Evolutionary conservation across 2,329 filamentous ascomycete species (phyloP).

Genomic region (Neophaeococcomyces aloes): DNA sequence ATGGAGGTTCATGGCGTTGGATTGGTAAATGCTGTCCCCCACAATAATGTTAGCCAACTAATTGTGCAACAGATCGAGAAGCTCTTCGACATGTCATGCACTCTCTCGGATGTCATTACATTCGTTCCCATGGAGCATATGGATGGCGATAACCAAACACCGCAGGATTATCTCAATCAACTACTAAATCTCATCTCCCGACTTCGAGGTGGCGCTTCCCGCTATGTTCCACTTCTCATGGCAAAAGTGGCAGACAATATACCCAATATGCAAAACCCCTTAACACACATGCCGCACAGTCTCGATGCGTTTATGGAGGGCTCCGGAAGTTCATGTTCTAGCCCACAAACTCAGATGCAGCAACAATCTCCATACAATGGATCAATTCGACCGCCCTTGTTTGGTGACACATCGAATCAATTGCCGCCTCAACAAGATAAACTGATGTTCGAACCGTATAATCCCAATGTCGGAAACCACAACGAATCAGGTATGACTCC

Average conservation of each 20-base stretch:
- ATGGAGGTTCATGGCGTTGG: slow-evolving; percentile 67
- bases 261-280: slow-evolving; percentile 29
- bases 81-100: slow-evolving; percentile 64
- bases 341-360: not conserved
- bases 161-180: slow-evolving; percentile 62
- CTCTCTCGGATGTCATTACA: slow-evolving; percentile 62
- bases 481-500: slow-evolving; percentile 1
- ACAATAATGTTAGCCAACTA: not conserved
- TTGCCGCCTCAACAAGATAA: not conserved
- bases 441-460: slow-evolving; percentile 4
- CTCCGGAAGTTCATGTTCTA: not conserved
- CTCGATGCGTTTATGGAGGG: slow-evolving; percentile 4
- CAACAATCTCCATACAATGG: not conserved
- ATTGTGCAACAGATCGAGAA: slow-evolving; percentile 56
- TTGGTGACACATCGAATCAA: not conserved
- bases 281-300: slow-evolving; percentile 5
- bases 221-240: slow-evolving; percentile 66
- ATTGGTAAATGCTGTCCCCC: slow-evolving; percentile 46
- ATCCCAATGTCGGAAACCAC: too few relatives aligned
- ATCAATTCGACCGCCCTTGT: not conserved
- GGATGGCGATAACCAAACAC: slow-evolving; percentile 43
- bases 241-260: slow-evolving; percentile 65
- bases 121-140: slow-evolving; percentile 50
- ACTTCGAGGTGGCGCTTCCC: slow-evolving; percentile 63
- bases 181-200: slow-evolving; percentile 57